Conservation (phyloP, 129 eudicot species). For the Pittosporum tobira region DNA sequence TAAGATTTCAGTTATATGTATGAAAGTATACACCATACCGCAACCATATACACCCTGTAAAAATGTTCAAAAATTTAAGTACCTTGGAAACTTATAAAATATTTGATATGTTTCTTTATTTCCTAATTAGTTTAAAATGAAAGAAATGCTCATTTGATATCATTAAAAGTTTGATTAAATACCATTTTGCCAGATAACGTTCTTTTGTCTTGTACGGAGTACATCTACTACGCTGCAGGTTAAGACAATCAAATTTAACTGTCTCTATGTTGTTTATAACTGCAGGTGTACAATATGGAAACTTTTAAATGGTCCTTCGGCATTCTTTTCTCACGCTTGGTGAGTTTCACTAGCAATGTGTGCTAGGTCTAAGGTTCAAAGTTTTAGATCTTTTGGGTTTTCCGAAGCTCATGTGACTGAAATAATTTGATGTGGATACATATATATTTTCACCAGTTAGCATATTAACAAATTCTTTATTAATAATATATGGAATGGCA, state of each 20-base stretch:
- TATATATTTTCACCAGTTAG: background rate
- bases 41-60: too few relatives aligned
- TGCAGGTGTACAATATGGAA: slow-evolving; percentile 84
- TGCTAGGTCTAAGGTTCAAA: background rate
- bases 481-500: too few relatives aligned
- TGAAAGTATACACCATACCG: too few relatives aligned
- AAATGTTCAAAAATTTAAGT: too few relatives aligned
- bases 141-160: background rate
- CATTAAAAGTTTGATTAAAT: background rate
- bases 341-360: slow-evolving; percentile 19
- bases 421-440: background rate
- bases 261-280: slow-evolving; percentile 4
- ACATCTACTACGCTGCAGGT: background rate
- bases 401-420: background rate
- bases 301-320: slow-evolving; percentile 97
- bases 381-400: too few relatives aligned
- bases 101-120: too few relatives aligned
- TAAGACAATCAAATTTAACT: slow-evolving; percentile 3
- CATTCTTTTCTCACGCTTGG: slow-evolving; percentile 94
- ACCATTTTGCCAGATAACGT: too few relatives aligned
- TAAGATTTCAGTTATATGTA: too few relatives aligned
- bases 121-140: too few relatives aligned
- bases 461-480: background rate
- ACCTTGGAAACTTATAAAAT: too few relatives aligned
- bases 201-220: too few relatives aligned